Evolutionary conservation across 179 eudicot species (phyloP).

Genomic region (Spergularia azorica): DNA sequence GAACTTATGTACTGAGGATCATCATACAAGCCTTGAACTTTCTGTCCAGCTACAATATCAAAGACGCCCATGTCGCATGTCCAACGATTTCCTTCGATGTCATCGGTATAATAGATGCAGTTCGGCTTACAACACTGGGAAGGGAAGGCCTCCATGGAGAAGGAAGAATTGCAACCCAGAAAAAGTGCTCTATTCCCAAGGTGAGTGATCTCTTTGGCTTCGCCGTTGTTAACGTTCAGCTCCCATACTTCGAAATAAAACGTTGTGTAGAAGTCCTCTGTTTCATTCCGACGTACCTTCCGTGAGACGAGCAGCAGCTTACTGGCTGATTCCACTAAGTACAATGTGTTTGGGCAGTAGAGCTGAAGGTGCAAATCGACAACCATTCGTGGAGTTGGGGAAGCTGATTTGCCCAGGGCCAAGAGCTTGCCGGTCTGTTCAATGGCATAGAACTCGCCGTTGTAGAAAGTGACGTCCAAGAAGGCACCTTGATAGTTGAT

Average conservation of each 20-base stretch:
- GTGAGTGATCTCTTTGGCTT: background rate
- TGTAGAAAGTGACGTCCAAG: constrained; percentile 5
- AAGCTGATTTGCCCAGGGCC: background rate
- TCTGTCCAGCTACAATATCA: background rate
- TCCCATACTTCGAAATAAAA: constrained; percentile 5
- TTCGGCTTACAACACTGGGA: constrained; percentile 11
- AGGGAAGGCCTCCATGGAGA: constrained; percentile 16
- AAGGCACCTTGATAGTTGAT: background rate
- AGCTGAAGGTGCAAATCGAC: background rate
- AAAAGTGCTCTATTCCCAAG: constrained; percentile 17
- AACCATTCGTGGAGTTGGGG: background rate
- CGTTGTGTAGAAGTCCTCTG: background rate
- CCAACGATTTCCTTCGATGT: background rate
- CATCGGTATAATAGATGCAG: constrained; percentile 20
- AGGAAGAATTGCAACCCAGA: constrained; percentile 15
- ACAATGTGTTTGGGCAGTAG: background rate
- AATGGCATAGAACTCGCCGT: background rate
- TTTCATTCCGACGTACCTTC: background rate
- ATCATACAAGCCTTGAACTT: background rate
- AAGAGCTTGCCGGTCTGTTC: background rate
- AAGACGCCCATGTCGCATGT: background rate
- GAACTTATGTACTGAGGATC: background rate
- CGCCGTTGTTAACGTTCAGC: background rate
- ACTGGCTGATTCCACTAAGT: constrained; percentile 14
- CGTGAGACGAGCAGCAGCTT: background rate